Evolutionary conservation across 2,329 filamentous ascomycete species (phyloP).

Genomic region (Aspergillus neoniger): DNA sequence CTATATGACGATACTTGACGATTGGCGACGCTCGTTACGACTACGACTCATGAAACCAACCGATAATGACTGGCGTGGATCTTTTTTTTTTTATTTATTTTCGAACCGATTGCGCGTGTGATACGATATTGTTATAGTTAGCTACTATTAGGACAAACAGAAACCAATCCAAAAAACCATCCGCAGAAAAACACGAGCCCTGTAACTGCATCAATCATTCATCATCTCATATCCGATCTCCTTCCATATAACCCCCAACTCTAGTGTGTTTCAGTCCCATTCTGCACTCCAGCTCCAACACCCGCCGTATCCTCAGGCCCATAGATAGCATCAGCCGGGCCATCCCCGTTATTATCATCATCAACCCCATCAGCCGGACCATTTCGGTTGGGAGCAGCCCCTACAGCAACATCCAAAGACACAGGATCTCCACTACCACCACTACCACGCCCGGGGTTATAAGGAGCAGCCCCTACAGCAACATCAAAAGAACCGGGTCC

Average conservation of each 20-base stretch:
- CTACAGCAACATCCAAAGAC: too few species aligned
- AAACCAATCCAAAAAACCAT: not conserved
- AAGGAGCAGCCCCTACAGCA: too few species aligned
- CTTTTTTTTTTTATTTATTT: too few species aligned
- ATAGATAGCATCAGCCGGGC: too few species aligned
- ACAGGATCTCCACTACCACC: too few species aligned
- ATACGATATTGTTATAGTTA: slow-evolving; percentile 3
- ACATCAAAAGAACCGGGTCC: too few species aligned
- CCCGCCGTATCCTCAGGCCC: not conserved
- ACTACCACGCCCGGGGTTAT: too few species aligned
- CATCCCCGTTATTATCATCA: too few species aligned
- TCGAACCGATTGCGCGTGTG: not conserved
- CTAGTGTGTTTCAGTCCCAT: not conserved
- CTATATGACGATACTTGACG: not conserved
- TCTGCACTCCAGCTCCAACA: not conserved
- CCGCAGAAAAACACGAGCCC: too few species aligned
- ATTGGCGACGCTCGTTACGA: slow-evolving; percentile 2
- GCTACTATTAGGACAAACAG: not conserved
- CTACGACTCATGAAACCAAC: not conserved
- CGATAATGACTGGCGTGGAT: not conserved
- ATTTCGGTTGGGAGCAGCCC: too few species aligned
- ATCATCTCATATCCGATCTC: not conserved
- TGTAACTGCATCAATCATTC: not conserved
- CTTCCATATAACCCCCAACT: too few species aligned
- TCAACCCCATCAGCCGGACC: too few species aligned